Evolutionary conservation across 78 protist genomes (phyloP).

Genomic region (Anaeramoeba flamelloides): DNA sequence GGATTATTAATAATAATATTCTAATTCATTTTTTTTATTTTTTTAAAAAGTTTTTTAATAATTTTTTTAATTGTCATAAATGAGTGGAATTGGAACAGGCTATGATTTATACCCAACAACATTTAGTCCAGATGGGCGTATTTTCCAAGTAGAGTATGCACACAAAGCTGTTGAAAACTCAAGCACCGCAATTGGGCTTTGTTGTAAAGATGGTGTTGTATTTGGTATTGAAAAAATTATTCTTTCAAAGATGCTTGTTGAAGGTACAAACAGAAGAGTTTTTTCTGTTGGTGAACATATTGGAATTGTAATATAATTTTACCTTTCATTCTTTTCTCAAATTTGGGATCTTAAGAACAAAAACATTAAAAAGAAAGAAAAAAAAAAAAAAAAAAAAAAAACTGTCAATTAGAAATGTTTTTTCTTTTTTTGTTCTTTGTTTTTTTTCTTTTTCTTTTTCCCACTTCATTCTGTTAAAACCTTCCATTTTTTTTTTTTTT

Average conservation of each 20-base stretch:
- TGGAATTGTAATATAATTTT: constrained; percentile 62
- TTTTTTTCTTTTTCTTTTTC: not conserved
- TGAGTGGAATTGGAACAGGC: no score
- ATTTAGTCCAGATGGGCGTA: constrained; percentile 92
- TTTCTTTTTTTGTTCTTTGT: not conserved
- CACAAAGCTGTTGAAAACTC: constrained; percentile 88
- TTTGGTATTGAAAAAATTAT: constrained; percentile 85
- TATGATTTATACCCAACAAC: constrained; percentile 81
- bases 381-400: no score
- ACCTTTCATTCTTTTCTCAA: no score
- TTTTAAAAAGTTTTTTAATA: no score
- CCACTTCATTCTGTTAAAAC: not conserved
- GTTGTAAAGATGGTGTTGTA: constrained; percentile 88
- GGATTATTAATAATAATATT: no score
- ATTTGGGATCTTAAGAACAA: no score
- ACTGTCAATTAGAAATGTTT: constrained; percentile 2
- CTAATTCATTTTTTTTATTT: no score
- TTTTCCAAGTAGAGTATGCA: constrained; percentile 98
- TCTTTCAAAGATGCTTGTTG: constrained; percentile 61
- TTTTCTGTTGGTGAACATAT: constrained; percentile 50
- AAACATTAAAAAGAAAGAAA: no score
- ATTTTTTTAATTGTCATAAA: no score
- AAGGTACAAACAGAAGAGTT: constrained; percentile 50
- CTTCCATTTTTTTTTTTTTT: not conserved
- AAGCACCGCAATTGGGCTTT: constrained; percentile 72